Evolutionary conservation across 257 asterid species (phyloP).

Genomic region (Solanum etuberosum): DNA sequence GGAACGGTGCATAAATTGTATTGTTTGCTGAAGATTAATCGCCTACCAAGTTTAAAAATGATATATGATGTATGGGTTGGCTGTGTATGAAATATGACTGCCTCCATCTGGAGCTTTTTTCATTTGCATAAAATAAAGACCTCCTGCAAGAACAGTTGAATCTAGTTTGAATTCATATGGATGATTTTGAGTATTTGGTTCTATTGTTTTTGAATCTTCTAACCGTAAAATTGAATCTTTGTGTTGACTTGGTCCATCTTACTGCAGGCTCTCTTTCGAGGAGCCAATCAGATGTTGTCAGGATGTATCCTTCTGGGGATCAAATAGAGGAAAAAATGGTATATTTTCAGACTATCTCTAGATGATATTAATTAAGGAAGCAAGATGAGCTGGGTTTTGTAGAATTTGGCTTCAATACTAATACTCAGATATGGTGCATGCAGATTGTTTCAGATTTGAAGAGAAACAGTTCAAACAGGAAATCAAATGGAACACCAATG

Average conservation of each 20-base stretch:
- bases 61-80: not conserved
- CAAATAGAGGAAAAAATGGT: slow-evolving; percentile 65
- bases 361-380: not conserved
- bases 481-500: slow-evolving; percentile 59
- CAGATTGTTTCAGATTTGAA: slow-evolving; percentile 47
- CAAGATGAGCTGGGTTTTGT: not conserved
- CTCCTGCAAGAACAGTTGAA: not conserved
- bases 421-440: slow-evolving; percentile 16
- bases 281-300: slow-evolving; percentile 62
- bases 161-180: not conserved
- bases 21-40: not conserved
- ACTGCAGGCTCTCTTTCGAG: slow-evolving; percentile 61
- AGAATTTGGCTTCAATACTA: slow-evolving; percentile 3
- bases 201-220: not conserved
- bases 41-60: not conserved
- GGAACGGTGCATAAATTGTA: not conserved
- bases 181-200: not conserved
- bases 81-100: not conserved
- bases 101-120: not conserved
- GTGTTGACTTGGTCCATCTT: not conserved
- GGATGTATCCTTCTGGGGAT: slow-evolving; percentile 38
- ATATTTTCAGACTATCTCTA: slow-evolving; percentile 6
- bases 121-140: not conserved
- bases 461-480: slow-evolving; percentile 34
- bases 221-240: not conserved